Conservation (phyloP, 495 filamentous ascomycete species). For the Friedmanniomyces simplex region DNA sequence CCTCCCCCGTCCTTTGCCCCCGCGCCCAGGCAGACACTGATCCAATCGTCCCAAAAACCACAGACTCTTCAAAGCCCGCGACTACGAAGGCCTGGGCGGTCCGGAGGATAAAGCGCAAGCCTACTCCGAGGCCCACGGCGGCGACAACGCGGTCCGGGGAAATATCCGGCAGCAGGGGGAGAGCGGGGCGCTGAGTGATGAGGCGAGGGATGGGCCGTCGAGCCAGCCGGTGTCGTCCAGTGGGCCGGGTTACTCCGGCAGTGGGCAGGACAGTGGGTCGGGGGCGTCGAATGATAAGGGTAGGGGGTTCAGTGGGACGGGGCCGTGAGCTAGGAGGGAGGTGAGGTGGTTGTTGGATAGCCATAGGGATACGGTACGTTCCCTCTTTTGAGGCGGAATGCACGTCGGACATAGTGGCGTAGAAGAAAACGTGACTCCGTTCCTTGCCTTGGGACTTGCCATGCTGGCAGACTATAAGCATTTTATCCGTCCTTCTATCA, state of each 20-base stretch:
- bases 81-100: conserved; percentile 43
- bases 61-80: conserved; percentile 35
- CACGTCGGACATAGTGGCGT: too few relatives aligned
- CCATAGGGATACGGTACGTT: not conserved
- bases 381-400: too few relatives aligned
- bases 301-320: not conserved
- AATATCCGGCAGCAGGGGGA: conserved; percentile 31
- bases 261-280: not conserved
- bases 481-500: too few relatives aligned
- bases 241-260: not conserved
- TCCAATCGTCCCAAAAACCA: too few relatives aligned
- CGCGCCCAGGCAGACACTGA: too few relatives aligned
- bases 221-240: not conserved
- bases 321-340: not conserved
- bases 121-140: conserved; percentile 31
- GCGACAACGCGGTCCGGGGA: conserved; percentile 35
- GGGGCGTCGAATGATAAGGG: not conserved
- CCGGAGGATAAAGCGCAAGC: conserved; percentile 40
- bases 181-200: not conserved
- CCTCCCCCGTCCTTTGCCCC: conserved; percentile 62
- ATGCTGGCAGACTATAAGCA: too few relatives aligned
- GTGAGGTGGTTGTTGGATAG: not conserved
- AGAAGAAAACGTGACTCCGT: too few relatives aligned
- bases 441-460: too few relatives aligned
- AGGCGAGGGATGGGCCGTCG: not conserved